Base-by-base conservation (phyloP, 306 rosid genomes). In the Urtica urens region DNA sequence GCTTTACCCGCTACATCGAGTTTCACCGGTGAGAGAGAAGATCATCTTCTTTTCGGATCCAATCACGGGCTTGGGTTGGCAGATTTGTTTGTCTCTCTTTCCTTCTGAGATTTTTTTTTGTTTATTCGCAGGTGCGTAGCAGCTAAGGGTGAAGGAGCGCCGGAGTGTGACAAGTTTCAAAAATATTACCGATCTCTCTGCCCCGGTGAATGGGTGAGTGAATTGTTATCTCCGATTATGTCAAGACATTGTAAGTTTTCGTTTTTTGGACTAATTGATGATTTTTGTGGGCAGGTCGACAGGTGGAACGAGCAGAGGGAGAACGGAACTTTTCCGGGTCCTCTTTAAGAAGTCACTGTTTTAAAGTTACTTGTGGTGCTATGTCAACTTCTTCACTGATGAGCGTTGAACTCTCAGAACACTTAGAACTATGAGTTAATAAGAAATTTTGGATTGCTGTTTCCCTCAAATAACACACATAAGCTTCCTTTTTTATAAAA, bases 241-340 rank as follows among this genome's bases (percentile, higher is more conserved):
- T 30, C 33, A 4, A 35, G 40, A 10, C 40, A 3, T 16, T 40
- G 60, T 23, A 4, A 43, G 30, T 7, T 64, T 17, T 22, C 48
- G 30, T 7, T 64, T 17, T 22, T 30, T 25, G 40, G 4, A 10
- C n/a, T 35, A 35, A 4, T 35, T 13, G 33, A 4, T 28, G 10
- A 4, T 28, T 1, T 37, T 23, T 55, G 47, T 52, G 44, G n/a
- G 42, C 87, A 92, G 99, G 38, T 92, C 41, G 99, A 92, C 34
- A 73, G 78, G 59, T 85, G 99, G 99, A 92, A 92, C 30, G 99
- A 92, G 67, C 99, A 85, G 65, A 83, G 96, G 67, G 99, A 85
- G 78, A 85, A 75, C 1, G 96, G 99, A 78, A 71, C 93, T 51
- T 92, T 85, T 66, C 99, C 99, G 10, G 96, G 99, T 26, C 99